Conservation (phyloP, 2,329 filamentous ascomycete genomes). For the Xylariaceae sp. region DNA sequence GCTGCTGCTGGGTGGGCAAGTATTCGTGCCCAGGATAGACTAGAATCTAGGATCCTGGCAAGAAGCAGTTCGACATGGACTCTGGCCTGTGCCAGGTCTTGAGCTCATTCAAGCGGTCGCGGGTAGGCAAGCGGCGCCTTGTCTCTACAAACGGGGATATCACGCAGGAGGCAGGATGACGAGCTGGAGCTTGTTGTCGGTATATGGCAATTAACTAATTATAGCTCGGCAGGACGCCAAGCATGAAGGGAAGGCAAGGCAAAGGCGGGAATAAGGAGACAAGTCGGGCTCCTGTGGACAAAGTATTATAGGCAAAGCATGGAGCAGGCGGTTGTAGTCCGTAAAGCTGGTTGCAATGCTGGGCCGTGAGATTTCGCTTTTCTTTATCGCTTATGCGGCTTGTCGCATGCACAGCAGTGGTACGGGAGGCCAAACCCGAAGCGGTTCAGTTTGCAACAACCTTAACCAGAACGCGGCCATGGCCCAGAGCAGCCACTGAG, state of each 20-base stretch:
- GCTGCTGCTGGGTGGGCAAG: background rate
- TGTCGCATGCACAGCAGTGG: conserved; percentile 25
- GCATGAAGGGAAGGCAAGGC: background rate
- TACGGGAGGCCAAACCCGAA: conserved; percentile 17
- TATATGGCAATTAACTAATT: background rate
- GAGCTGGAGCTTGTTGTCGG: background rate
- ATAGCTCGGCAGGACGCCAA: background rate
- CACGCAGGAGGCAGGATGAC: background rate
- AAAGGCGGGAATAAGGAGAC: background rate
- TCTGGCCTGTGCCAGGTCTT: background rate
- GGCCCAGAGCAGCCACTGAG: too few species aligned
- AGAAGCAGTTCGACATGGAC: background rate
- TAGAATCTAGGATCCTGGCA: background rate
- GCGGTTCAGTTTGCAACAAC: background rate
- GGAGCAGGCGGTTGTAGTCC: too few species aligned
- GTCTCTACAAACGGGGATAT: background rate
- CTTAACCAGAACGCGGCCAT: background rate
- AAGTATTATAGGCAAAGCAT: conserved; percentile 13
- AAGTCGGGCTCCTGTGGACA: conserved; percentile 8
- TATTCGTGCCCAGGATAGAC: too few species aligned
- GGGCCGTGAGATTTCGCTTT: conserved; percentile 20
- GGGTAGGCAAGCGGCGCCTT: background rate
- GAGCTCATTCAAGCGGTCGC: background rate
- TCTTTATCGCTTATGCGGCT: conserved; percentile 27
- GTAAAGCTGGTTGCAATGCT: too few species aligned